A percentile compares a stretch with the other conserved stretches of the same genome.
phyloP scores from a whole-genome alignment of 305 asterid species.

The Petunia hybrid region DNA sequence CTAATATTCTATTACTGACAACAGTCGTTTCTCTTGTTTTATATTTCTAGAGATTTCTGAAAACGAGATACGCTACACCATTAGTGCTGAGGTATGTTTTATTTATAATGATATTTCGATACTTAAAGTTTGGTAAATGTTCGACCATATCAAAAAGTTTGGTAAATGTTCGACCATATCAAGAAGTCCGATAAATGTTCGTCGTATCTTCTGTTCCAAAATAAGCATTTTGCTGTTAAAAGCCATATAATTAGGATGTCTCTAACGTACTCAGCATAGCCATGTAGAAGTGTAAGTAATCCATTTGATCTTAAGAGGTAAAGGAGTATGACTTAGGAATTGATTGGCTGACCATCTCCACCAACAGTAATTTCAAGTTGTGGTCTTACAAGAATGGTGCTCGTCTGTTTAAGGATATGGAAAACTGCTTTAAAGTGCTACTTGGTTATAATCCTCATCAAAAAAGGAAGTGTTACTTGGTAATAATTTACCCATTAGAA shows the following conservation, averaged over 20 bases:
- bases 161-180: neutral
- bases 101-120: neutral
- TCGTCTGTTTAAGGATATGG: neutral
- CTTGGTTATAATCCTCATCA: no score
- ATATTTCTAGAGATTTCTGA: slow-evolving; percentile 56
- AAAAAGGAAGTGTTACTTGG: no score
- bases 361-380: slow-evolving; percentile 8
- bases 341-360: neutral
- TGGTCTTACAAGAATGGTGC: neutral
- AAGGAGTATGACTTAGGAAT: slow-evolving; percentile 14
- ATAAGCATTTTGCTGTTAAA: neutral
- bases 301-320: slow-evolving; percentile 14
- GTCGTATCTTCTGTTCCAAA: neutral
- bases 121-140: neutral
- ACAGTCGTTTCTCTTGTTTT: slow-evolving; percentile 9
- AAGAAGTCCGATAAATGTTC: neutral
- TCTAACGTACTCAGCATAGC: neutral
- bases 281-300: neutral
- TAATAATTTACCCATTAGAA: slow-evolving; percentile 4
- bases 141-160: neutral
- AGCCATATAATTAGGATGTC: neutral
- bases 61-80: slow-evolving; percentile 60
- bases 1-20: neutral
- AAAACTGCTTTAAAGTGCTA: neutral
- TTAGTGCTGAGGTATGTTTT: slow-evolving; percentile 75